Percentiles rank a stretch among this genome's conserved stretches.
phyloP scores from a whole-genome alignment of 2,329 filamentous ascomycete species.

The Coniochaeta sp. region DNA sequence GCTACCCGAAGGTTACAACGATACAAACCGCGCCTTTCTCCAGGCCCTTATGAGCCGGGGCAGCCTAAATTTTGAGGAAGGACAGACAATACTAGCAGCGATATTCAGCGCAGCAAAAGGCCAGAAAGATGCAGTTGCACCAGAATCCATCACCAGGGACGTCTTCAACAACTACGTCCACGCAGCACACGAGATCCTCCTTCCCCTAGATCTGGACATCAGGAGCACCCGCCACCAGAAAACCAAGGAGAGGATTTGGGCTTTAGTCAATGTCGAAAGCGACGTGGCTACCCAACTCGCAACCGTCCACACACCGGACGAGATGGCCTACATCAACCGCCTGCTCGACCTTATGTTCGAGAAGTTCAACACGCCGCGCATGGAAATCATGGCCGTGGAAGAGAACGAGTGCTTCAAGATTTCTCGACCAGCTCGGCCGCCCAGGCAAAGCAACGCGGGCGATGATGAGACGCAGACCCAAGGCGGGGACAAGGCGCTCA shows the following conservation, averaged over 20 bases:
- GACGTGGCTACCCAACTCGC: conserved; percentile 83
- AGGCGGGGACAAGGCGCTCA: conserved; percentile 50
- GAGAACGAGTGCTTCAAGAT: conserved; percentile 72
- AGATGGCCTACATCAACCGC: conserved; percentile 84
- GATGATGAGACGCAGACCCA: conserved; percentile 16
- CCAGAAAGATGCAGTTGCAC: conserved; percentile 30
- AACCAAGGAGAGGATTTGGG: conserved; percentile 62
- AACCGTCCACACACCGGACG: conserved; percentile 71
- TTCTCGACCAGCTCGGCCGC: conserved; percentile 38
- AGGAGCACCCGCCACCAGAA: conserved; percentile 64
- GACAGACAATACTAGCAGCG: conserved; percentile 64
- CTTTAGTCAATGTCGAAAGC: conserved; percentile 79
- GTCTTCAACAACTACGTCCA: conserved; percentile 63
- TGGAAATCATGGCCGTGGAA: conserved; percentile 77
- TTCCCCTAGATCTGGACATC: conserved; percentile 82
- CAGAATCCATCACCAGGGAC: conserved; percentile 59
- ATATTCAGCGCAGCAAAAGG: conserved; percentile 52
- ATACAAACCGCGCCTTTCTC: conserved; percentile 79
- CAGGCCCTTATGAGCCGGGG: conserved; percentile 80
- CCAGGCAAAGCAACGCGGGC: conserved; percentile 15
- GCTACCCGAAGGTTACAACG: conserved; percentile 31
- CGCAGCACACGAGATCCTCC: conserved; percentile 63
- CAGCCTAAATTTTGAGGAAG: conserved; percentile 67
- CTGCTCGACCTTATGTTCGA: conserved; percentile 90
- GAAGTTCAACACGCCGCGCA: conserved; percentile 68